Evolutionary conservation across 352 stramenopile species (phyloP), one percentile per base, ranked within the genome.

Genomic region (Globisporangium spinosum): DNA sequence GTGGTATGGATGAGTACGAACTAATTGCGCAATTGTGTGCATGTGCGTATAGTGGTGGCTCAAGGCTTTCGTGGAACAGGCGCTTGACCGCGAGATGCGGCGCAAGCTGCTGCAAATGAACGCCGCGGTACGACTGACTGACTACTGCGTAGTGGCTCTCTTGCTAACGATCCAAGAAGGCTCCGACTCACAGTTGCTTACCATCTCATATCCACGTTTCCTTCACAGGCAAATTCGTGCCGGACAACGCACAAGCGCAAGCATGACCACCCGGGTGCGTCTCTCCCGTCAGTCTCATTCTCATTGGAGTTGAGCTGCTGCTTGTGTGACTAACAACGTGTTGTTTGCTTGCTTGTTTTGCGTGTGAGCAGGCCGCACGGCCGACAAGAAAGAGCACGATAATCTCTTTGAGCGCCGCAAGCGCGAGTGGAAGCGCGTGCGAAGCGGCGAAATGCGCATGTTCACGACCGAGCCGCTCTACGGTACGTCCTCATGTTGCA

Each of bases 391-490:
- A 43, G 82, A 89, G 73, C 85, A 93, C 64, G 82, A 89, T 43
- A 79, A 93, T 65, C 72, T 93, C 62, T 93, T 90, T 61, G 80
- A 87, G 27, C 80, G 83, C 35, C 83, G 83, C 43, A 80, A 81
- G 72, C 81, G 82, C 17, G 82, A 91, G 63, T 91, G 83, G 83
- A 93, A 90, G 58, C 85, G 85, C 58, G 77, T 91, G 59, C 83
- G 81, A 45, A 77, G 75, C 47, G 85, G 85, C 8, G 80, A 91
- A 22, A 20, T 93, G 38, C 78, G 83, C 62, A 90, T 93, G 79
- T 90, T 93, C 71, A 83, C 76, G 53, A 82, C 62, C 58, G 85
- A 93, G 64, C 80, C 83, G 38, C 75, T 93, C 12, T 74, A 90
- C n/a, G 83, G 82, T 90, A 61, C 53, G 66, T 29, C 8, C 54